phyloP scores from a whole-genome alignment of 768 basidiomycete species.

The Hypsizygus marmoreus region DNA sequence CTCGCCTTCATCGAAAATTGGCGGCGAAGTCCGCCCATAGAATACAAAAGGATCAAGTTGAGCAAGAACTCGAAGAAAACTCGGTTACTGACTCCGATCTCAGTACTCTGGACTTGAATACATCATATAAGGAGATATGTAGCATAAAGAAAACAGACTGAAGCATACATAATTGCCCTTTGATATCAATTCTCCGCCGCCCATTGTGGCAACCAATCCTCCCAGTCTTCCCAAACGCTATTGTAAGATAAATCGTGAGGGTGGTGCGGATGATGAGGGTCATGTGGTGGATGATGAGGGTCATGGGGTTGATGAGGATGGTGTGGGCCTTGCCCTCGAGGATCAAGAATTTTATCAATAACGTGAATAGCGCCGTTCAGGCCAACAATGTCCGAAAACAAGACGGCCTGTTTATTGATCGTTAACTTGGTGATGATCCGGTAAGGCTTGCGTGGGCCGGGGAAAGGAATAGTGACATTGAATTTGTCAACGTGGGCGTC shows the following conservation, averaged over 20 bases:
- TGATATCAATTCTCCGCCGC: conserved; percentile 32
- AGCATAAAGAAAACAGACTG: no score
- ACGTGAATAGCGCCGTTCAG: conserved; percentile 63
- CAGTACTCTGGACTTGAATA: background rate
- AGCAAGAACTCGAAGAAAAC: background rate
- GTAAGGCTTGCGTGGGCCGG: conserved; percentile 30
- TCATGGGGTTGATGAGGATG: conserved; percentile 12
- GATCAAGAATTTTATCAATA: conserved; percentile 42
- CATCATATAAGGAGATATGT: no score
- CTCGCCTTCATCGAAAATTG: conserved; percentile 55
- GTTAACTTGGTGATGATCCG: conserved; percentile 37
- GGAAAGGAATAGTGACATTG: conserved; percentile 40
- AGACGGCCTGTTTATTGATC: conserved; percentile 41
- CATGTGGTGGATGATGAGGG: conserved; percentile 5
- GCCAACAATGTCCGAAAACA: conserved; percentile 47
- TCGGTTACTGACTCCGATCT: conserved; percentile 1
- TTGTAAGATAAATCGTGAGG: conserved; percentile 3
- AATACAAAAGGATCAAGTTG: background rate
- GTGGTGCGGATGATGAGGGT: conserved; percentile 10
- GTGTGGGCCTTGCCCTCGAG: conserved; percentile 28
- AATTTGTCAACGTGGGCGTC: conserved; percentile 50
- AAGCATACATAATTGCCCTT: background rate
- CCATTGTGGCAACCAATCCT: conserved; percentile 54
- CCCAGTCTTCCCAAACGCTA: conserved; percentile 41
- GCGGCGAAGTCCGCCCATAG: conserved; percentile 26